Base-by-base conservation (phyloP, 2,329 filamentous ascomycete genomes). In the Fusarium fujikuroi region DNA sequence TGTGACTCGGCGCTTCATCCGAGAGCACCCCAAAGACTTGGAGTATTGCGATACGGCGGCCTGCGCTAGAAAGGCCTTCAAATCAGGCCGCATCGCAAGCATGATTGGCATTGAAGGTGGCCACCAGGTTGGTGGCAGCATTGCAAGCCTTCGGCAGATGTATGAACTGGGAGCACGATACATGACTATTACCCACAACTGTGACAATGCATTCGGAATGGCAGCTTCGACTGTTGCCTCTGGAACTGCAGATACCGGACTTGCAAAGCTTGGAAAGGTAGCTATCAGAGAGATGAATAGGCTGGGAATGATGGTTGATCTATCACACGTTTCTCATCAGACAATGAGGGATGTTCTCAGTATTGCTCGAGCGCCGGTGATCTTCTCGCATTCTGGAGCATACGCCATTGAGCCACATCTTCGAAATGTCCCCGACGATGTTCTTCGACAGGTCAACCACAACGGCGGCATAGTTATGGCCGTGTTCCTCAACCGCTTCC, bases 391-490 rank as follows among this genome's bases (percentile, higher is more conserved):
- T 50, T 80, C 78, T 8, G 75, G 75, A 3, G 76, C 76, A 15
- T 77, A 78, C 60, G 54, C 73, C 25, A 28, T 79, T 32, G 72
- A 74, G 37, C 58, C 77, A 12, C 80, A 83, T 66, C 74, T 79
- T 9, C 79, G 84, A 7, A 83, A 85, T 49, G 83, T 83, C 1
- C 83, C 83, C 4, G 83, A 85, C 56, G 81, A 83, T 56, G 79
- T 85, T 5, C 72, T 85, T 5, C 70, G 77, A 12, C 64, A 69
- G 6, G 70, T 85, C 1, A 80, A 78, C 34, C 65, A 75, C 4
- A 85, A 84, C 28, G 75, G 79, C 2, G 83, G 84, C 1, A 78
- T 85, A 11, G 75, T 85, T 15, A 85, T 85, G 83, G 78, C 81
- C 1, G 79, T 79, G 1, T 84, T 84, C 47, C 76, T 83, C 25